Evolutionary conservation across 2,329 filamentous ascomycete species (phyloP), one percentile per base, ranked within the genome.

Genomic region (Cladophialophora psammophila): DNA sequence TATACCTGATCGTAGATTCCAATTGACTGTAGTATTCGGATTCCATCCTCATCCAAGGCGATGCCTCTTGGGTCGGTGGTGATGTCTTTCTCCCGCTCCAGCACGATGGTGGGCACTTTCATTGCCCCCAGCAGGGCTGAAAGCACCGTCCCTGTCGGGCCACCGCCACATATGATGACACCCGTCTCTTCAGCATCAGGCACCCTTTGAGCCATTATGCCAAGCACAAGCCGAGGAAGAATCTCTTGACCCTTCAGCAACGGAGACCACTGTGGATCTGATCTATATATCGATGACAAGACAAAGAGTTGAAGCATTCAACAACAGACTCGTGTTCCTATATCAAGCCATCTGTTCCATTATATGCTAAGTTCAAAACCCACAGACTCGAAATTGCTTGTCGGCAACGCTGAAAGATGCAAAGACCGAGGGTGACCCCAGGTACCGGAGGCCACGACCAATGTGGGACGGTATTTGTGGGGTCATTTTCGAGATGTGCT

Each of bases 1-100:
- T 72, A 76, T 31, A 76, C 62, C 36, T 67, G 60, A 5, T 75
- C 69, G 56, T 77, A 77, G 10, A 76, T 63, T 0, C 76, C 75
- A 9, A 75, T 68, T 1, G 71, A 73, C 53, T 77, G 76, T n/a
- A 77, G 26, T 34, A 70, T 56, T 9, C 76, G 71, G 60, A 77
- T 76, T 1, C 75, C 75, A 65, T 77, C 76, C 45, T 77, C 75
- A 55, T 77, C 75, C 18, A 77, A 67, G 3, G 73, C 74, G 54
- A 77, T 76, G 1, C 74, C 75, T 53, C 76, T 64, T 1, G 75
- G 75, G 65, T 77, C 75, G n/a, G 75, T 74, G 1, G 73, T 75
- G n/a, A 76, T 75, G 18, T 69, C 74, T 31, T 65, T 52, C 54
- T 76, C 73, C 50, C 67, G 71, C 54, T 77, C 75, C 6, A 77